These are phyloP conservation scores for Pythium oligandrum DNA, from an alignment of 352 stramenopile genomes.

Conservation along the genomic window DNA sequence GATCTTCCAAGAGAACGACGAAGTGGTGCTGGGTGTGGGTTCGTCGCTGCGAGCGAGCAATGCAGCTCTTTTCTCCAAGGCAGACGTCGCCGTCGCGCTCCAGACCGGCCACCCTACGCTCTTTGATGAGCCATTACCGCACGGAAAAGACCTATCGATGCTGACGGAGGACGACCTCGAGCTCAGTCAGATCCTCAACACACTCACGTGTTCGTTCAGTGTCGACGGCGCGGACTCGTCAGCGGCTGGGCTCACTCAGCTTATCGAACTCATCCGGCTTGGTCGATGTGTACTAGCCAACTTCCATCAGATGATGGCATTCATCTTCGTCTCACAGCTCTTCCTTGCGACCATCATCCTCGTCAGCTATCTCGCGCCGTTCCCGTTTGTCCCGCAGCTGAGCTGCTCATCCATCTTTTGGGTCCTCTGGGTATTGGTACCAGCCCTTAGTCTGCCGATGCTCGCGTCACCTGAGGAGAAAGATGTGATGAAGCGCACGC, in stretches of 20 bases:
- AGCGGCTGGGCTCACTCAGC: conserved; percentile 28
- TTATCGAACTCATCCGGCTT: conserved; percentile 80
- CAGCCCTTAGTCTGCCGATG: conserved; percentile 71
- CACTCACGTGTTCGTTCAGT: conserved; percentile 71
- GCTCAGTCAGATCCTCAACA: conserved; percentile 84
- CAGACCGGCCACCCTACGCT: conserved; percentile 62
- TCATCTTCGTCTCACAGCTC: conserved; percentile 83
- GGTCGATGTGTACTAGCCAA: conserved; percentile 80
- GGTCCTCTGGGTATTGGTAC: conserved; percentile 78
- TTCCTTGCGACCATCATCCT: conserved; percentile 75
- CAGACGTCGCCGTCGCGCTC: conserved; percentile 66
- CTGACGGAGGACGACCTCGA: conserved; percentile 72
- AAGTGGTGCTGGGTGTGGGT: conserved; percentile 78
- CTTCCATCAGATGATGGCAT: conserved; percentile 76
- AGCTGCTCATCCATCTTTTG: conserved; percentile 79
- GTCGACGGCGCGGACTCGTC: conserved; percentile 24
- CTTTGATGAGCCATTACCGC: conserved; percentile 61
- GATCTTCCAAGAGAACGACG: conserved; percentile 83
- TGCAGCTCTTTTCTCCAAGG: conserved; percentile 65
- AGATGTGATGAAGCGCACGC: conserved; percentile 80
- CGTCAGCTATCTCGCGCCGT: conserved; percentile 59
- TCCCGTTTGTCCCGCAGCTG: conserved; percentile 70
- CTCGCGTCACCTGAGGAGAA: conserved; percentile 64
- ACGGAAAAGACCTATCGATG: conserved; percentile 49
- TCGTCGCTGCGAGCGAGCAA: conserved; percentile 77